phyloP scores from a whole-genome alignment of 2,329 filamentous ascomycete species.

The Fusarium illudens region DNA sequence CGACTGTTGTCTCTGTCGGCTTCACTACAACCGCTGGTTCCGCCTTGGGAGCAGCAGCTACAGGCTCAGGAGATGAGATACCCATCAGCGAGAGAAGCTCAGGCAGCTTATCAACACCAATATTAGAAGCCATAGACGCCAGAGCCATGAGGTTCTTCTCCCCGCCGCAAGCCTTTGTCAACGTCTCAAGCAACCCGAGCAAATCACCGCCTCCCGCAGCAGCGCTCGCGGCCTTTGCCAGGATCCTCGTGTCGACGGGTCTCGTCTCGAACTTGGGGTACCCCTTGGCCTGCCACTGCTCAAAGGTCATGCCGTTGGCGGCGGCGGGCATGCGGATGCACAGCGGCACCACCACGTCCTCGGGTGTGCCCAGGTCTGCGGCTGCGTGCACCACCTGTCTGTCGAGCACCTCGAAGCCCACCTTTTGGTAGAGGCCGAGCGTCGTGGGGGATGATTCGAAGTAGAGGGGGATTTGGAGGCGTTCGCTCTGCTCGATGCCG shows the following conservation, averaged over 20 bases:
- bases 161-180: background rate
- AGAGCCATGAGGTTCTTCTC: background rate
- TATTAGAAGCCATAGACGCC: background rate
- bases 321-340: conserved; percentile 53
- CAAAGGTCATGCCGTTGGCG: conserved; percentile 46
- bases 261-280: conserved; percentile 29
- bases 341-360: conserved; percentile 51
- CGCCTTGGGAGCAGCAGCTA: background rate
- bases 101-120: background rate
- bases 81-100: background rate
- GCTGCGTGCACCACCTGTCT: conserved; percentile 37
- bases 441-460: conserved; percentile 56
- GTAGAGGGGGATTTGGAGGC: conserved; percentile 53
- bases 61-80: background rate
- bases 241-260: background rate
- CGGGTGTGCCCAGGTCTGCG: conserved; percentile 41
- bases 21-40: background rate
- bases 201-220: background rate
- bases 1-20: background rate
- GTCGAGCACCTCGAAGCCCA: conserved; percentile 54
- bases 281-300: conserved; percentile 44
- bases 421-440: conserved; percentile 54
- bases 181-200: background rate
- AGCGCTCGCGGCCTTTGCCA: background rate
- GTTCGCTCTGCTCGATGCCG: conserved; percentile 49